Base-by-base conservation (phyloP, 495 filamentous ascomycete genomes). In the Ascodesmis nigricans region DNA sequence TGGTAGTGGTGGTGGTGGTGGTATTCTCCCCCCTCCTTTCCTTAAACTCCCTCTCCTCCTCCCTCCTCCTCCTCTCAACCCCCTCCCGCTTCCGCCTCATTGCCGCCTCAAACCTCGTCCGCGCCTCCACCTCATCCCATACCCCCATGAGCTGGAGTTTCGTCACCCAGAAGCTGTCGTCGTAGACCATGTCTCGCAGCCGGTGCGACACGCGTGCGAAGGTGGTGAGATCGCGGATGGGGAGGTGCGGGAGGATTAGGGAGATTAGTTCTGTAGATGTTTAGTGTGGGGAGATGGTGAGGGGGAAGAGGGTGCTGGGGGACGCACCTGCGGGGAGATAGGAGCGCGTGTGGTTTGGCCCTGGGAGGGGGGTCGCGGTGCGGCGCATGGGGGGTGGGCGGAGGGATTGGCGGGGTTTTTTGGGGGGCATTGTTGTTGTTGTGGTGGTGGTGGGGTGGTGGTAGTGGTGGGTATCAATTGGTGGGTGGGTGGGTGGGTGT, bases 181-280 rank as follows among this genome's bases (percentile, higher is more conserved):
- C 90, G 58, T 95, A 95, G 7, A 90, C 90, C 82, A 99, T 99
- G 55, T 99, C 87, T 44, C 75, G 75, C 65, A 91, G 71, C 29
- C 81, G 77, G 53, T 69, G 75, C 35, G 81, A 93, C 19, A 77
- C 74, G 19, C 74, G 72, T n/a, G 87, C 87, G 52, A 78, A 83
- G 34, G 71, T 69, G 40, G 93, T 62, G 26, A 87, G 71, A 47
- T 91, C 84, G 36, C 73, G 59, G 23, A 90, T 64, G 20, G 80
- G 72, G 39, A 93, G 68, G 56, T 83, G 78, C 52, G 92, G 80
- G 50, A 95, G 66, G 43, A 95, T 82, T 10, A 68, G 66, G 13
- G 76, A 71, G 40, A 95, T 66, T 44, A 97, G 83, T 58, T 97
- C 87, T 82, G 45, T 10, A 14, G 3, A 7, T 17, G 6, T n/a